Base-by-base conservation (phyloP, 805 yeast genomes). In the Suhomyces prunicola region DNA sequence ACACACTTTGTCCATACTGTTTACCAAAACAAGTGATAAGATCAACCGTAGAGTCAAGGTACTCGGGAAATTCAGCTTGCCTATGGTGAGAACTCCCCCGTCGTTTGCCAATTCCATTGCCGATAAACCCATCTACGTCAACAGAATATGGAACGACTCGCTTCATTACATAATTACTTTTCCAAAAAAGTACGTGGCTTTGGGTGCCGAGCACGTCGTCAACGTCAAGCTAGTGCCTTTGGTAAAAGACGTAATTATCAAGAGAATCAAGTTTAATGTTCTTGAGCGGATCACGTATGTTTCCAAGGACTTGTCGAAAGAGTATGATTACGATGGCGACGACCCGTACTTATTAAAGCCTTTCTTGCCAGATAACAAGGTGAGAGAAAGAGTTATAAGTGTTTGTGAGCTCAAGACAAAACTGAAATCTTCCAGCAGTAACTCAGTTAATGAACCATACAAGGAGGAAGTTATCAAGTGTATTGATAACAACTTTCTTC, bases 91-190 rank as follows among this genome's bases (percentile, higher is more conserved):
- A 50, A 70, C 82, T 1, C 85, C 85, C 1, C 86, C 86, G 0
- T 78, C 82, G 5, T 77, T 79, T 63, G 84, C 84, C 2, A 77
- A 80, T 35, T 78, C 83, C 3, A 79, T 81, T 6, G 73, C 83
- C 5, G 86, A 87, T 63, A 88, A 87, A 62, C 90, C 96, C 0
- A 80, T 88, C 15, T 87, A 85, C 65, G 90, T 88, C 35, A 87
- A 86, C 64, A 77, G 88, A 56, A 77, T 84, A 1, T 88, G 94
- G 94, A 83, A 84, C 59, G 85, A 87, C 51, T 67, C 90, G 0
- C 68, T 88, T 36, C 83, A 84, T 52, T 88, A 88, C 67, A 87
- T 87, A 57, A 78, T 88, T 13, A 80, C 90, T 0, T 78, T 88
- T 54, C 91, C 92, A 0, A 78, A 78, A 53, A 88, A 88, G 61